Evolutionary conservation across 1,284 basidiomycete species (phyloP), one percentile per base, ranked within the genome.

Genomic region (Pseudozyma flocculosa): DNA sequence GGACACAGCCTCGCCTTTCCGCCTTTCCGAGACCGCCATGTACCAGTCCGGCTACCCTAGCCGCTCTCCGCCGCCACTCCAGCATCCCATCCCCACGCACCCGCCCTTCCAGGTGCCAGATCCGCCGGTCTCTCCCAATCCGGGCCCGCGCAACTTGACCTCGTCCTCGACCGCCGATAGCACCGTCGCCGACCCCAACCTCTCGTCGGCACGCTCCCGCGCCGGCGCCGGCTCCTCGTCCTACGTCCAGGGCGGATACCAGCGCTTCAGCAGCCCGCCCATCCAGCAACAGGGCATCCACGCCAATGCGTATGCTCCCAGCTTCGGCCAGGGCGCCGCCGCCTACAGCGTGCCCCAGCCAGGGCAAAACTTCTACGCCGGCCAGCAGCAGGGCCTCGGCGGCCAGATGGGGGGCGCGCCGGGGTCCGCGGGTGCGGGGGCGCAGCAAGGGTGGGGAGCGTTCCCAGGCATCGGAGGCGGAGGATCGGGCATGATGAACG

Each of bases 401-500:
- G 38, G 18, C 14, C 38, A 40, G 38, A 21, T 22, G n/a, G 38
- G 38, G 7, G 17, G 18, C 17, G 14, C 8, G 7, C 38, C n/a
- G 18, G 18, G 4, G 38, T 24, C 42, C 3, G 46, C 32, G 17
- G 43, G 42, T 15, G 46, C 56, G 36, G 46, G 48, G 32, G 32
- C 4, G 11, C 11, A 8, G 15, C 54, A 56, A 18, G 40, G 30
- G 1, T 59, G 61, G 56, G 54, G 54, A 1, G 56, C 48, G 0
- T 51, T 59, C 24, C 34, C 54, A 2, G 52, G 51, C 4, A 50
- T 62, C 24, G 50, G 48, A 29, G 32, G 38, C 14, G 51, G 51
- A 10, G 60, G 54, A 5, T 34, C 53, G 26, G 56, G 48, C 32
- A 65, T 78, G 42, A 84, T 97, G 79, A 89, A 96, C 78, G 90